Evolutionary conservation across 306 rosid genomes (phyloP), one percentile per base, ranked within the genome.

Genomic region (Dryas alaskensis): DNA sequence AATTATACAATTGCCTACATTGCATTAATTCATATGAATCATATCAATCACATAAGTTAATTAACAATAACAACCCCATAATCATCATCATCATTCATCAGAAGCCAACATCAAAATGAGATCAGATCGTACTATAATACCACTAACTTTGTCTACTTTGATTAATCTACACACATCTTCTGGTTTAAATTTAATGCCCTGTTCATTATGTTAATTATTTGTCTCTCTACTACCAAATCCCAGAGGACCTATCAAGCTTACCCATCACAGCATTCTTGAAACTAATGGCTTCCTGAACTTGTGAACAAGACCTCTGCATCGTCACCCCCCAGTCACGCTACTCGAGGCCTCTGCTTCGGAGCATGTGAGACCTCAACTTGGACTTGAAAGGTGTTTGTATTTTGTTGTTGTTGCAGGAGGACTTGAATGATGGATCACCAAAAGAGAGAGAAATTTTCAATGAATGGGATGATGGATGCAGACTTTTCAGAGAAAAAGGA

Each of bases 191-290:
- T 22, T 22, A 22, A 22, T 40, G 44, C 43, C 48, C 2, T 51
- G 4, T 31, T 62, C 46, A 31, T 31, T 31, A 31, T 31, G 37
- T 31, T 31, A 31, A 31, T 1, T 31, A 1, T 31, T 31, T 0
- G 37, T 31, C 37, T 31, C 37, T 31, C 78, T 72, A 27, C 54
- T 75, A 43, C 71, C 45, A 67, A 67, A 77, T 73, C 65, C 88
- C 86, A 6, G 85, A 66, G 9, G 90, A 84, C 78, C 79, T 81
- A 2, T 84, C 89, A 51, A 92, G 84, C 84, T 85, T 90, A 13
- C 96, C 81, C 88, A 93, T 89, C 49, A 93, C 87, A 40, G 89
- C 89, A 75, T 90, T 93, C 86, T 90, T 93, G 88, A 90, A 90
- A 78, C 12, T 81, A 79, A 87, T 80, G 62, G 85, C 90, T 80